Conservation (phyloP, 139 green algal genomes). For the Micromonas pusilla region DNA sequence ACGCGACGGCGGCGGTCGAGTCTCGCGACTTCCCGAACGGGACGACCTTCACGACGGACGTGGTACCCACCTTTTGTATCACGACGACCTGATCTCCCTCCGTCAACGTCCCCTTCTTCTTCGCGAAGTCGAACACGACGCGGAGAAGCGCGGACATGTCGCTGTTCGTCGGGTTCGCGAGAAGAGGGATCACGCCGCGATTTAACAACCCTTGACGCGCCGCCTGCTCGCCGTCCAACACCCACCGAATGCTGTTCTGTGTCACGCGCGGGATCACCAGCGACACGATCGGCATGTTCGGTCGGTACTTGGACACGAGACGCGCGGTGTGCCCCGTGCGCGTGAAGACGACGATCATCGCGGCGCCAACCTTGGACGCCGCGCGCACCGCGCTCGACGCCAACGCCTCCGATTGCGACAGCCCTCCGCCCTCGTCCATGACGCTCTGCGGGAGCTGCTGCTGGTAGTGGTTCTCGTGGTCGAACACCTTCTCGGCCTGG, state of each 20-base stretch:
- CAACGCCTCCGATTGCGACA: conserved; percentile 49
- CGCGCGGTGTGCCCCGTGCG: conserved; percentile 79
- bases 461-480: conserved; percentile 4
- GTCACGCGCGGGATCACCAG: conserved; percentile 43
- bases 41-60: conserved; percentile 11
- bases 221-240: neutral
- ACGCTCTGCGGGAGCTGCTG: neutral
- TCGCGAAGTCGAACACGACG: neutral
- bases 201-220: neutral
- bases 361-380: conserved; percentile 83
- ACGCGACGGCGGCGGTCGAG: too few species aligned
- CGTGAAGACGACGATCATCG: conserved; percentile 87
- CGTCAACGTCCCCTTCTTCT: neutral
- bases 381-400: conserved; percentile 89
- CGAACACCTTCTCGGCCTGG: conserved; percentile 58
- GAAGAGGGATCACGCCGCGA: neutral
- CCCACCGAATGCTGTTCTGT: conserved; percentile 8
- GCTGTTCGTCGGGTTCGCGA: conserved; percentile 7
- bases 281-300: conserved; percentile 81
- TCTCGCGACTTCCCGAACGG: neutral
- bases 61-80: neutral
- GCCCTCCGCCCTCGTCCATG: neutral
- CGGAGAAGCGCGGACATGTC: neutral
- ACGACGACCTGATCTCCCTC: conserved; percentile 8
- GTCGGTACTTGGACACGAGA: conserved; percentile 85